Conservation (phyloP, 2,329 filamentous ascomycete genomes). For the Ceratocystis colombiana region DNA sequence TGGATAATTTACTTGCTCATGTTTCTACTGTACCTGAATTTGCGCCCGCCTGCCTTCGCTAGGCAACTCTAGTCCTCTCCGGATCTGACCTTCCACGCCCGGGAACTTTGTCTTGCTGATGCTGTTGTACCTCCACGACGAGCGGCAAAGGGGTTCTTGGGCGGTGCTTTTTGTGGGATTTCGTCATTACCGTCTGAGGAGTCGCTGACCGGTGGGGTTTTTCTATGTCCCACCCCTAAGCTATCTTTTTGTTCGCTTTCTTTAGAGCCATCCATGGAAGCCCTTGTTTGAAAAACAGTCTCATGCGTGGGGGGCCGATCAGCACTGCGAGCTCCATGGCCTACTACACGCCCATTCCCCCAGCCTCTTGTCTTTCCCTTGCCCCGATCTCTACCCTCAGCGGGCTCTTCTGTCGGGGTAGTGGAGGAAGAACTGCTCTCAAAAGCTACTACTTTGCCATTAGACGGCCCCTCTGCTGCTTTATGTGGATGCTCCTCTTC, state of each 20-base stretch:
- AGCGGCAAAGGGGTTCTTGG: not conserved
- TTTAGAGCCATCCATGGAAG: not conserved
- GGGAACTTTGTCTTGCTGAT: not conserved
- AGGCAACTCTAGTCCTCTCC: not conserved
- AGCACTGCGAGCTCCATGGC: not conserved
- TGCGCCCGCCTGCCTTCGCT: not conserved
- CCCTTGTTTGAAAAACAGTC: not conserved
- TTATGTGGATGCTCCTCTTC: not conserved
- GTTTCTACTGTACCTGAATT: no score
- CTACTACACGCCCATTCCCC: not conserved
- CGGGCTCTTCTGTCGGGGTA: not conserved
- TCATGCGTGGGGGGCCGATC: not conserved
- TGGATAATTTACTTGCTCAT: not conserved
- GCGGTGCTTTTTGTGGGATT: not conserved
- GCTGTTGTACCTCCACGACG: not conserved
- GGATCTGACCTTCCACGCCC: not conserved
- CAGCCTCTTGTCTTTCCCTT: not conserved
- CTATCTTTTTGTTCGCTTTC: not conserved
- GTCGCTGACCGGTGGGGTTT: not conserved
- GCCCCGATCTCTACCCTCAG: not conserved
- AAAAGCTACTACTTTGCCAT: not conserved
- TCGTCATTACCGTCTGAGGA: constrained; percentile 3
- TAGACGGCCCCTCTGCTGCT: not conserved
- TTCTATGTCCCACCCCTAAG: not conserved
- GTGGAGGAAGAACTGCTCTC: not conserved